Percentiles rank a stretch among this genome's conserved stretches.
These are phyloP conservation scores for Penicillium sp. DNA, from an alignment of 2,329 filamentous ascomycete genomes.

Conservation along the genomic window DNA sequence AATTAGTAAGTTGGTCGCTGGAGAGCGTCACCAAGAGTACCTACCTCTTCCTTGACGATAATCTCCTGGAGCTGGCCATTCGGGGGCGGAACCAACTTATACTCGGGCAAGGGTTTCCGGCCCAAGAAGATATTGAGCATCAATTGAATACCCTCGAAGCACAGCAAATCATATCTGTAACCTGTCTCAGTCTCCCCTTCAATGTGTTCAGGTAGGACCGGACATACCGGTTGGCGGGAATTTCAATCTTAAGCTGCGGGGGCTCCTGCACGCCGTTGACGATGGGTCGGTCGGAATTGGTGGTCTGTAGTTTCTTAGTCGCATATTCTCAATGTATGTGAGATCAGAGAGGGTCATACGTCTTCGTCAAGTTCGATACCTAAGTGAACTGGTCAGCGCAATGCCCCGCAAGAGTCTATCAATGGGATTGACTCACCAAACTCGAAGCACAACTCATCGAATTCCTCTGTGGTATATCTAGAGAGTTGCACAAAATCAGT, in stretches of 20 bases:
- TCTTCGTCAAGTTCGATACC: slow-evolving; percentile 96
- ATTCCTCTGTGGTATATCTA: slow-evolving; percentile 88
- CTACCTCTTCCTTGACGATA: slow-evolving; percentile 68
- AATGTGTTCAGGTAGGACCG: background rate
- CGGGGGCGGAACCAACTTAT: slow-evolving; percentile 70
- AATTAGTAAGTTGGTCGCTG: background rate
- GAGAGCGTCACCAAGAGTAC: slow-evolving; percentile 12
- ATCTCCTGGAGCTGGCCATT: slow-evolving; percentile 76
- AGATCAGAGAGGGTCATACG: slow-evolving; percentile 34
- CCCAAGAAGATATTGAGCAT: slow-evolving; percentile 95
- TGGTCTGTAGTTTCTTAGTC: slow-evolving; percentile 54
- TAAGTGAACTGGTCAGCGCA: slow-evolving; percentile 37
- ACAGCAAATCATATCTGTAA: slow-evolving; percentile 78
- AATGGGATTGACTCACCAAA: slow-evolving; percentile 61
- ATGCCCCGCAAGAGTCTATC: slow-evolving; percentile 23
- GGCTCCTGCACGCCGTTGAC: slow-evolving; percentile 80
- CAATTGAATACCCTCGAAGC: slow-evolving; percentile 93
- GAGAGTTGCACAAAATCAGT: slow-evolving; percentile 11
- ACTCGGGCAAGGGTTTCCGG: slow-evolving; percentile 74
- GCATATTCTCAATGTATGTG: slow-evolving; percentile 16
- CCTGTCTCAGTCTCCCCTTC: slow-evolving; percentile 23
- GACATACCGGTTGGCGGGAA: slow-evolving; percentile 85
- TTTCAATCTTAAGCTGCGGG: slow-evolving; percentile 95
- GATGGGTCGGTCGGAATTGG: slow-evolving; percentile 70
- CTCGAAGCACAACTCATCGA: slow-evolving; percentile 97